Evolutionary conservation across 2,329 filamentous ascomycete genomes (phyloP).

Genomic region (Fusarium tricinctum): DNA sequence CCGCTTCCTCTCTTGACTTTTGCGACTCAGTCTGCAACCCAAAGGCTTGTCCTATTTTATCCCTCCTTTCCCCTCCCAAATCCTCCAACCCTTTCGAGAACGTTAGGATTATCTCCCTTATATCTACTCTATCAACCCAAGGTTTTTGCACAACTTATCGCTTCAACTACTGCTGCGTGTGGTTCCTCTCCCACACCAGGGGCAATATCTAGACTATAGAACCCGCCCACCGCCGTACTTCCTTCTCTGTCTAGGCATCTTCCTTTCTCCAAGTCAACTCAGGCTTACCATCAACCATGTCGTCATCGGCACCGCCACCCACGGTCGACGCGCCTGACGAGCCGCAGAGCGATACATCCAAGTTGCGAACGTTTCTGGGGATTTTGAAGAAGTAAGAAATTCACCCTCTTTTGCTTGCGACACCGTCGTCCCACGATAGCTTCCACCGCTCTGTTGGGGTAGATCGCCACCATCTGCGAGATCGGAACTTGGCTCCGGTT

Average conservation of each 20-base stretch:
- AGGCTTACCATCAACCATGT: slow-evolving; percentile 52
- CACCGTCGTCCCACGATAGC: slow-evolving; percentile 28
- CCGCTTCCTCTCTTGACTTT: slow-evolving; percentile 46
- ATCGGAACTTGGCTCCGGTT: slow-evolving; percentile 36
- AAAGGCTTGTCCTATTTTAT: slow-evolving; percentile 27
- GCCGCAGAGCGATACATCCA: slow-evolving; percentile 81
- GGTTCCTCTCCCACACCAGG: slow-evolving; percentile 5
- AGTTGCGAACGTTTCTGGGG: slow-evolving; percentile 88
- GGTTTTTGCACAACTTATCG: not conserved
- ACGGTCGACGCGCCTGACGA: slow-evolving; percentile 59
- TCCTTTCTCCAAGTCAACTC: slow-evolving; percentile 14
- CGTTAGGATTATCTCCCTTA: slow-evolving; percentile 5
- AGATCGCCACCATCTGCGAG: slow-evolving; percentile 24
- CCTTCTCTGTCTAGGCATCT: slow-evolving; percentile 11
- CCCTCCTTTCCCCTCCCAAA: slow-evolving; percentile 4
- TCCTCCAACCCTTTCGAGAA: slow-evolving; percentile 11
- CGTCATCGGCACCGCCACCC: slow-evolving; percentile 55
- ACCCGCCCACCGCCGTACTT: slow-evolving; percentile 4
- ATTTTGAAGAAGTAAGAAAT: slow-evolving; percentile 85
- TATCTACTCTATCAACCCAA: not conserved
- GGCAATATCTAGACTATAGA: slow-evolving; percentile 12
- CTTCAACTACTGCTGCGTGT: slow-evolving; percentile 14
- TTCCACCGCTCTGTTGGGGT: slow-evolving; percentile 30
- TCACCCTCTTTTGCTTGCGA: slow-evolving; percentile 12
- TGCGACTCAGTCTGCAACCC: slow-evolving; percentile 47